These are phyloP conservation scores for Tolypocladium tundrense DNA, from an alignment of 2,329 filamentous ascomycete species.

Conservation along the genomic window DNA sequence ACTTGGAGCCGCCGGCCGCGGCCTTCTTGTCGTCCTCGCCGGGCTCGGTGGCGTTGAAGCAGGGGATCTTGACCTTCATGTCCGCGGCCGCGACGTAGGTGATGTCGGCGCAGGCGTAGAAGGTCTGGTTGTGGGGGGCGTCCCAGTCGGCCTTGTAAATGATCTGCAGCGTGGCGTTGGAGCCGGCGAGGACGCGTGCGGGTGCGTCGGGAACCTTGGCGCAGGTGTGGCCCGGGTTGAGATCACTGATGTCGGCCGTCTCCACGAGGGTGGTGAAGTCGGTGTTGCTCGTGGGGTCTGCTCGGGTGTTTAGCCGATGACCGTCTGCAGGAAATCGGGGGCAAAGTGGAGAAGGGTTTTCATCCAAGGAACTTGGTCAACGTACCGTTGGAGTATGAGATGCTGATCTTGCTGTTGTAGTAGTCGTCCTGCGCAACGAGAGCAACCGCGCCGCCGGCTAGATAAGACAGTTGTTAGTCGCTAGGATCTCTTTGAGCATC, in stretches of 20 bases:
- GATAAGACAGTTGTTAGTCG: background rate
- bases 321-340: background rate
- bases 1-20: constrained; percentile 7
- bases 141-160: constrained; percentile 35
- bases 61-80: constrained; percentile 24
- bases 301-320: background rate
- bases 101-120: constrained; percentile 40
- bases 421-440: constrained; percentile 43
- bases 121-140: constrained; percentile 30
- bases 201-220: constrained; percentile 25
- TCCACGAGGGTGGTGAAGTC: constrained; percentile 29
- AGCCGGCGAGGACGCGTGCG: constrained; percentile 22
- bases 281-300: constrained; percentile 26
- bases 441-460: constrained; percentile 38
- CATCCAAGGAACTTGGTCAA: background rate
- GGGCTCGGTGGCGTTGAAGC: constrained; percentile 32
- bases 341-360: background rate
- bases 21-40: constrained; percentile 12
- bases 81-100: constrained; percentile 24
- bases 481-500: too few species aligned
- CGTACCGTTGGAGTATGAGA: constrained; percentile 39
- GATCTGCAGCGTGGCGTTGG: constrained; percentile 38
- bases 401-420: constrained; percentile 36
- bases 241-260: constrained; percentile 22
- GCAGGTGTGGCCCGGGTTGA: constrained; percentile 37